These are phyloP conservation scores for Euphorbia celastroides DNA, from an alignment of 441 rosid species.

Conservation along the genomic window DNA sequence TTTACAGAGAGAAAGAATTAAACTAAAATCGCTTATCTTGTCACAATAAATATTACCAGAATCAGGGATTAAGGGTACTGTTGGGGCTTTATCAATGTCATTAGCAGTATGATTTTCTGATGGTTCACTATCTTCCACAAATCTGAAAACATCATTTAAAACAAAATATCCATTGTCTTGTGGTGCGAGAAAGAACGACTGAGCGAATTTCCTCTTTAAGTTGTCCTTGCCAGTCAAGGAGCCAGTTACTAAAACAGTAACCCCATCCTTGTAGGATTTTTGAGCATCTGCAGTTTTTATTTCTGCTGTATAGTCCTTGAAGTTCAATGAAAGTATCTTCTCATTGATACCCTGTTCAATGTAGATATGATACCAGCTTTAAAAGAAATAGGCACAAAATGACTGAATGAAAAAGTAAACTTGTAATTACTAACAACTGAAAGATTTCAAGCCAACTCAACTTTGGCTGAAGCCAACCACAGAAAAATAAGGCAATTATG, in stretches of 20 bases:
- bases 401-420: neutral
- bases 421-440: neutral
- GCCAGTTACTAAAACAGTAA: slow-evolving; percentile 59
- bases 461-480: neutral
- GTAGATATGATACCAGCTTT: slow-evolving; percentile 9
- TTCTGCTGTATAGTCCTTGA: slow-evolving; percentile 46
- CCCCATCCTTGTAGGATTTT: slow-evolving; percentile 47
- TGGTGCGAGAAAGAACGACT: slow-evolving; percentile 69
- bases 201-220: slow-evolving; percentile 51
- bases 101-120: slow-evolving; percentile 27
- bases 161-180: slow-evolving; percentile 62
- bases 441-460: neutral
- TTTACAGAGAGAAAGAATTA: neutral
- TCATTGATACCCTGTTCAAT: slow-evolving; percentile 52
- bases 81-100: slow-evolving; percentile 23
- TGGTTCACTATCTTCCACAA: slow-evolving; percentile 36
- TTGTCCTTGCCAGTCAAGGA: slow-evolving; percentile 52
- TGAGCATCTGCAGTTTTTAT: slow-evolving; percentile 67
- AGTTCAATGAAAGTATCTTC: slow-evolving; percentile 52
- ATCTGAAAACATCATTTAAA: slow-evolving; percentile 58
- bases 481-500: neutral
- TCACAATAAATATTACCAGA: slow-evolving; percentile 23
- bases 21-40: neutral
- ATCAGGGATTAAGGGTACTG: slow-evolving; percentile 26
- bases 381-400: neutral